Percentiles rank a stretch among this genome's conserved stretches.
phyloP scores from a whole-genome alignment of 768 basidiomycete genomes.

The Suillus tomentosus region DNA sequence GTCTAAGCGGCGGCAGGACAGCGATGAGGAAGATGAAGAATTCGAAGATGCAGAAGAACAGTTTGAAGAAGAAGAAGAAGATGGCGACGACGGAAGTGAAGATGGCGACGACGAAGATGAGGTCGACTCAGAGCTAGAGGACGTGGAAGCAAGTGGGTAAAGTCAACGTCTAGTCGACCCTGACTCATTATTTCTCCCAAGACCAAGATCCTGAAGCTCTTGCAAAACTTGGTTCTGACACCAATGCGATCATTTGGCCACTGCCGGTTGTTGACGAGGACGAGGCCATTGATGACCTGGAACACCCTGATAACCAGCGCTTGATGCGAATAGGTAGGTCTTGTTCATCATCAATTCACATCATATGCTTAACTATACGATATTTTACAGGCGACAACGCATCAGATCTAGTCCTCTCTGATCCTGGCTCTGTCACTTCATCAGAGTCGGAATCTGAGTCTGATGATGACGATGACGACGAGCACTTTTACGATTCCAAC shows the following conservation, averaged over 20 bases:
- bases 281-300: slow-evolving; percentile 62
- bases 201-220: slow-evolving; percentile 50
- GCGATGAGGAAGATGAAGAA: slow-evolving; percentile 32
- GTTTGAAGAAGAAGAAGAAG: slow-evolving; percentile 24
- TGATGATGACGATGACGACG: slow-evolving; percentile 44
- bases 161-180: not conserved
- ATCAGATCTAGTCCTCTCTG: slow-evolving; percentile 63
- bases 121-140: slow-evolving; percentile 64
- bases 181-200: slow-evolving; percentile 22
- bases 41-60: slow-evolving; percentile 34
- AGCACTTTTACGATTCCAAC: slow-evolving; percentile 36
- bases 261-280: slow-evolving; percentile 56
- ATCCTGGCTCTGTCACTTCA: slow-evolving; percentile 59
- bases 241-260: slow-evolving; percentile 86
- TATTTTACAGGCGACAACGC: slow-evolving; percentile 50
- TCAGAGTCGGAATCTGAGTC: slow-evolving; percentile 46
- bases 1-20: slow-evolving; percentile 50
- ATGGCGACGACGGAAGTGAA: slow-evolving; percentile 20
- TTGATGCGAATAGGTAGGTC: slow-evolving; percentile 73
- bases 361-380: slow-evolving; percentile 7
- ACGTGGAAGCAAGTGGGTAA: slow-evolving; percentile 63
- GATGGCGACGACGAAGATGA: slow-evolving; percentile 35
- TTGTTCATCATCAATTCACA: not conserved
- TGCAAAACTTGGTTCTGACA: slow-evolving; percentile 60
- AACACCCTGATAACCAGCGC: slow-evolving; percentile 67